Conservation (phyloP, 2,329 filamentous ascomycete genomes). For the Triangularia setosa region DNA sequence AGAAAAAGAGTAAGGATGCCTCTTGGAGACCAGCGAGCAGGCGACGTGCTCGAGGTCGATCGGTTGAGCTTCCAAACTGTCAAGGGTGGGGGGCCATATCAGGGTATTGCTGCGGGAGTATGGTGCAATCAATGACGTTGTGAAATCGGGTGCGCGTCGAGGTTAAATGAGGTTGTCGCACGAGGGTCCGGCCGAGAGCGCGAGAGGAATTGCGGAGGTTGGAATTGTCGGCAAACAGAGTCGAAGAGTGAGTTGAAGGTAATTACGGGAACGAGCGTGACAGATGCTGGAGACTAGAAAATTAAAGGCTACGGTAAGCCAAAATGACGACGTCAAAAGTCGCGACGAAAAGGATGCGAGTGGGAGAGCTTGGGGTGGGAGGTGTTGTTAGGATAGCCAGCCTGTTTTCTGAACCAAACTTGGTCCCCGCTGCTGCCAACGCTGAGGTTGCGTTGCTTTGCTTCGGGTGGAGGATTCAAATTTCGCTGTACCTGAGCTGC, state of each 20-base stretch:
- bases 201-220: conserved; percentile 1
- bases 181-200: conserved; percentile 15
- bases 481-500: conserved; percentile 12
- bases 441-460: conserved; percentile 6
- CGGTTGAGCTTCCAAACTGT: conserved; percentile 16
- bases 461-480: conserved; percentile 10
- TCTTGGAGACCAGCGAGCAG: conserved; percentile 18
- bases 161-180: conserved; percentile 22
- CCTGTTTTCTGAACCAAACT: conserved; percentile 8
- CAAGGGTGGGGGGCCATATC: conserved; percentile 23
- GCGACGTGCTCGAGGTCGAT: conserved; percentile 20
- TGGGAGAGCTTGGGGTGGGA: background rate
- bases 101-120: background rate
- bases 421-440: conserved; percentile 12
- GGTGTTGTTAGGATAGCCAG: background rate
- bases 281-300: conserved; percentile 5
- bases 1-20: background rate
- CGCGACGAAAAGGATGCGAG: background rate
- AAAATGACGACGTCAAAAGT: conserved; percentile 4
- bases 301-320: conserved; percentile 1
- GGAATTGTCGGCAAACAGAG: background rate
- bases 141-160: conserved; percentile 13
- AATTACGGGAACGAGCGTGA: conserved; percentile 7
- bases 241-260: background rate
- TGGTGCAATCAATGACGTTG: conserved; percentile 7